phyloP scores from a whole-genome alignment of 2,329 filamentous ascomycete species.

The Penicillium sp. region DNA sequence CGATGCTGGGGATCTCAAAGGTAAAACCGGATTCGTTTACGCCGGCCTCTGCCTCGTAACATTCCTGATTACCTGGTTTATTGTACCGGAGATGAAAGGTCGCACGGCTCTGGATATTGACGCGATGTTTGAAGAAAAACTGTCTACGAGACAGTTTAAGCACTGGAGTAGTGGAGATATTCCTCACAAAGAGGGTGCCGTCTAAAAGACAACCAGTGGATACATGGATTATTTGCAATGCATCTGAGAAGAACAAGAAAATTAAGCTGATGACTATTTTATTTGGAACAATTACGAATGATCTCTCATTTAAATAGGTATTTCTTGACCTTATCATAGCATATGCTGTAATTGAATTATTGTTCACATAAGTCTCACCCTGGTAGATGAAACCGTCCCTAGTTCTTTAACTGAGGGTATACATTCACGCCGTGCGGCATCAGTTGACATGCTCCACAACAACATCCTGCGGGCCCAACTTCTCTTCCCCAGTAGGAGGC shows the following conservation, averaged over 20 bases:
- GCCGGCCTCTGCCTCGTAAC: slow-evolving; percentile 38
- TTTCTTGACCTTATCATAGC: too few relatives aligned
- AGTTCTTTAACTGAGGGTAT: too few relatives aligned
- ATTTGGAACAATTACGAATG: too few relatives aligned
- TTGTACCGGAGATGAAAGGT: slow-evolving; percentile 60
- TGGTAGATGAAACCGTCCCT: too few relatives aligned
- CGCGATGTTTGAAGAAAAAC: slow-evolving; percentile 34
- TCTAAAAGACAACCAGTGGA: not conserved
- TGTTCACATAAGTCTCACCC: too few relatives aligned
- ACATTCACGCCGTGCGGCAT: too few relatives aligned
- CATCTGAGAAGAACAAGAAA: too few relatives aligned
- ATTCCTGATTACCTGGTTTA: slow-evolving; percentile 45
- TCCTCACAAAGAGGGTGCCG: not conserved
- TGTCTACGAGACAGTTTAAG: slow-evolving; percentile 30
- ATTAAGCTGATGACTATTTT: too few relatives aligned
- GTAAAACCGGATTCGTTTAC: slow-evolving; percentile 50
- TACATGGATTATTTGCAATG: too few relatives aligned
- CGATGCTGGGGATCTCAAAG: slow-evolving; percentile 47
- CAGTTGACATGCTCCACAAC: not conserved
- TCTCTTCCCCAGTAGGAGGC: not conserved
- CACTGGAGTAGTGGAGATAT: slow-evolving; percentile 20
- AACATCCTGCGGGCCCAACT: not conserved
- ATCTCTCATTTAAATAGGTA: too few relatives aligned
- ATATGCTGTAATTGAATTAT: too few relatives aligned
- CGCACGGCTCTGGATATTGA: slow-evolving; percentile 56